Conservation (phyloP, 2,329 filamentous ascomycete species). For the Colletotrichum siamense region DNA sequence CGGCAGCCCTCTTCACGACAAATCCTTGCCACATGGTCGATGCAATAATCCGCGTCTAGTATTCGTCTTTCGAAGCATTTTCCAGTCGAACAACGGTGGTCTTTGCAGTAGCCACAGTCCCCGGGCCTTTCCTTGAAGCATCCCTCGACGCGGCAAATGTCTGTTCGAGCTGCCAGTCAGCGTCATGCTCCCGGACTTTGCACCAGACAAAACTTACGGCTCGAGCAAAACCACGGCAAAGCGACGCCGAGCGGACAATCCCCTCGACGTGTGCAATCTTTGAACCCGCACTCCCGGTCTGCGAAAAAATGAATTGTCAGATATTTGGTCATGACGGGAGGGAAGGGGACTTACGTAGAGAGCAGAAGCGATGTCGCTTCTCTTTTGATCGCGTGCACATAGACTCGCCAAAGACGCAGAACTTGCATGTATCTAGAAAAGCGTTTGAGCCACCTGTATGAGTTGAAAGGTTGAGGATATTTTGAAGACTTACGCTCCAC, state of each 20-base stretch:
- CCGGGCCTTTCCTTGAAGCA: slow-evolving; percentile 10
- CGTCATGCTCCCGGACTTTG: not conserved
- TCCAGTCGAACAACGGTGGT: slow-evolving; percentile 1
- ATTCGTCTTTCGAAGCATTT: slow-evolving; percentile 6
- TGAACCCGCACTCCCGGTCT: slow-evolving; percentile 13
- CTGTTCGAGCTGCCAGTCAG: not conserved
- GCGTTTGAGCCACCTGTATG: not conserved
- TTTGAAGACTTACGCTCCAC: not conserved
- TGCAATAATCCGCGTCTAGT: not conserved
- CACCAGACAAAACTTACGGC: slow-evolving; percentile 2
- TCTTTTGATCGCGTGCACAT: slow-evolving; percentile 18
- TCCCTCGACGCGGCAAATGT: slow-evolving; percentile 1
- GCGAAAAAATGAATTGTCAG: not conserved
- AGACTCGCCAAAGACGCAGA: not conserved
- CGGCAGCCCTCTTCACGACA: slow-evolving; percentile 9
- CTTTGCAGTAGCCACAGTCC: slow-evolving; percentile 2
- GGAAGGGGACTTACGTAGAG: not conserved
- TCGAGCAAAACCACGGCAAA: slow-evolving; percentile 15
- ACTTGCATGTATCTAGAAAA: slow-evolving; percentile 6
- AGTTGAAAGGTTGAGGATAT: not conserved
- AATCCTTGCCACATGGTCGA: slow-evolving; percentile 1
- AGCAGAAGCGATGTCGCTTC: slow-evolving; percentile 1
- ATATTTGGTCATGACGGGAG: not conserved
- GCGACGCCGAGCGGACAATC: slow-evolving; percentile 4
- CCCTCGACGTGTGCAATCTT: not conserved